These are phyloP conservation scores for Lojkania enalia DNA, from an alignment of 2,329 filamentous ascomycete genomes.

Conservation along the genomic window DNA sequence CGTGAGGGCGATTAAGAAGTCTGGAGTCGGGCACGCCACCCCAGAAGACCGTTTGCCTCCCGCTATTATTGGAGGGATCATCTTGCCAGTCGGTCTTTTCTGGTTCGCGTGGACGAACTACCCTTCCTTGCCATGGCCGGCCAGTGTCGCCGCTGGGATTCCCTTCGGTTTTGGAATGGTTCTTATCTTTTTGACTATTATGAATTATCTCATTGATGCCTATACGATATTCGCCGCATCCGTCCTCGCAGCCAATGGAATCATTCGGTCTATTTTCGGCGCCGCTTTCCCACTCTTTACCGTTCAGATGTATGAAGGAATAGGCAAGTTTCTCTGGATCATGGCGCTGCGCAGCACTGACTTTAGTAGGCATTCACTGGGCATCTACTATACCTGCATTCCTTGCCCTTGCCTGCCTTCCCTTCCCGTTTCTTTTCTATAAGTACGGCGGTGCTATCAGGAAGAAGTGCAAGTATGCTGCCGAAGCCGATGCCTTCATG, in stretches of 20 bases:
- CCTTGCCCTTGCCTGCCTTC: constrained; percentile 70
- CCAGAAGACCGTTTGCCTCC: constrained; percentile 68
- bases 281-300: constrained; percentile 81
- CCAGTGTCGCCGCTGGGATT: constrained; percentile 53
- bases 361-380: constrained; percentile 68
- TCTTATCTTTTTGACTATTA: constrained; percentile 63
- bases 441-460: constrained; percentile 68
- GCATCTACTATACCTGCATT: constrained; percentile 74
- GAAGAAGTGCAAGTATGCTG: constrained; percentile 69
- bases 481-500: constrained; percentile 66
- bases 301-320: constrained; percentile 59
- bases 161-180: constrained; percentile 65
- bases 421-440: constrained; percentile 77
- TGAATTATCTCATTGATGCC: constrained; percentile 49
- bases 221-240: constrained; percentile 77
- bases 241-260: constrained; percentile 75
- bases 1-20: constrained; percentile 47
- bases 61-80: constrained; percentile 63
- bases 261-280: constrained; percentile 76
- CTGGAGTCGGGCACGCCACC: constrained; percentile 60
- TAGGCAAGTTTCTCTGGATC: constrained; percentile 32
- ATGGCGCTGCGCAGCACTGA: too few species aligned
- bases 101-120: constrained; percentile 52
- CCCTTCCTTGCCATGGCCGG: constrained; percentile 60
- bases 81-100: constrained; percentile 58